A percentile compares a stretch with the other conserved stretches of the same genome.
phyloP scores from a whole-genome alignment of 1,284 basidiomycete genomes.

The Phenoliferia sp. region DNA sequence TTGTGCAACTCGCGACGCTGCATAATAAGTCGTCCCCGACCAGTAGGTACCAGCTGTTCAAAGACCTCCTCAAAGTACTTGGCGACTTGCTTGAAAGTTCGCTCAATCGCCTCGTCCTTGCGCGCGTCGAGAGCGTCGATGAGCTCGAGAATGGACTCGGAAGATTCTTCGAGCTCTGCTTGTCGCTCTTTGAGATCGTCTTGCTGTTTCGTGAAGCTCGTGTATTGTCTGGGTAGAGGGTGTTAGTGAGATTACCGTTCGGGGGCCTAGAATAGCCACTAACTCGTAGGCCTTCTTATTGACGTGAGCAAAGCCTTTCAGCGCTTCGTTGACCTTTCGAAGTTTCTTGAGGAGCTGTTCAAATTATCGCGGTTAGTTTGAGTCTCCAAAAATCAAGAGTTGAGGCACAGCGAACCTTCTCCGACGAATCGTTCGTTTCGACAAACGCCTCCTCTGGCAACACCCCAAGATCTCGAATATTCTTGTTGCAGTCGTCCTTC shows the following conservation, averaged over 20 bases:
- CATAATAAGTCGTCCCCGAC: constrained; percentile 84
- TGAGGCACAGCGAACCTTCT: constrained; percentile 57
- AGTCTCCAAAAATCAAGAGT: neutral
- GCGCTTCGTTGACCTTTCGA: constrained; percentile 79
- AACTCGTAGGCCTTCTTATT: constrained; percentile 97
- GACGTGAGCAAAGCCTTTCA: constrained; percentile 95
- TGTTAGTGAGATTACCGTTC: neutral
- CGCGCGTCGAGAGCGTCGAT: constrained; percentile 91
- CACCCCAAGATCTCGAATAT: constrained; percentile 92
- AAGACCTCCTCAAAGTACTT: constrained; percentile 97
- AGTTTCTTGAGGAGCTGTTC: constrained; percentile 79
- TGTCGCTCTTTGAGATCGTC: constrained; percentile 82
- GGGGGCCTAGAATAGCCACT: neutral
- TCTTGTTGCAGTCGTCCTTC: constrained; percentile 88
- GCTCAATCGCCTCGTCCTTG: constrained; percentile 97
- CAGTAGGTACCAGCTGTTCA: constrained; percentile 92
- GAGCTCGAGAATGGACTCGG: constrained; percentile 85
- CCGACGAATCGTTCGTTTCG: constrained; percentile 68
- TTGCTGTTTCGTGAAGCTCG: constrained; percentile 93
- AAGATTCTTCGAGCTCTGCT: constrained; percentile 84
- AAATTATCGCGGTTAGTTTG: neutral
- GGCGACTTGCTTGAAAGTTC: constrained; percentile 96
- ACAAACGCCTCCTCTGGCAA: constrained; percentile 95
- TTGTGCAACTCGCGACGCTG: constrained; percentile 68
- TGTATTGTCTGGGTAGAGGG: constrained; percentile 60